Conservation (phyloP, 805 yeast species). For the Cyberlindnera americana region DNA sequence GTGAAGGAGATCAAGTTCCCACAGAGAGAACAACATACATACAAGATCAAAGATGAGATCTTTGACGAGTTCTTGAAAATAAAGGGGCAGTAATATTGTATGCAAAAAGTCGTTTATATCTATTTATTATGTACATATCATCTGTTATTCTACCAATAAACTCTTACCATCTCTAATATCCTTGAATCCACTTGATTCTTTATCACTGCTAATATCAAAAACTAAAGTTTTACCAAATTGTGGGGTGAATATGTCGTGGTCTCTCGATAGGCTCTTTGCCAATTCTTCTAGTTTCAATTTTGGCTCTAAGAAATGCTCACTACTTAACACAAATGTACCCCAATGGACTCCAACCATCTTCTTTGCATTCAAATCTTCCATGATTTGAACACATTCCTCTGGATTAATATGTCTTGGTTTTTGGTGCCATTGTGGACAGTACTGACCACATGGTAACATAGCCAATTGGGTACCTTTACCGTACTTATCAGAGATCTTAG, state of each 20-base stretch:
- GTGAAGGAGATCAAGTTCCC: constrained; percentile 62
- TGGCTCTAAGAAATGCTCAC: constrained; percentile 87
- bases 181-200: constrained; percentile 15
- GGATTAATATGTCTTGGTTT: constrained; percentile 87
- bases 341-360: constrained; percentile 87
- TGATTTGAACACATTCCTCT: constrained; percentile 65
- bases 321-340: constrained; percentile 91
- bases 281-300: constrained; percentile 51
- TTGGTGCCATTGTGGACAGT: constrained; percentile 94
- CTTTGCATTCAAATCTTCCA: constrained; percentile 55
- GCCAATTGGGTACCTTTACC: constrained; percentile 62
- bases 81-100: constrained; percentile 19
- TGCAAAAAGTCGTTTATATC: too few species aligned
- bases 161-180: constrained; percentile 31
- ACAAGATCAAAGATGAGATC: constrained; percentile 64
- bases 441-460: constrained; percentile 90
- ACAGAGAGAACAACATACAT: constrained; percentile 53
- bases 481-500: constrained; percentile 56
- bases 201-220: constrained; percentile 30
- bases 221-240: constrained; percentile 71
- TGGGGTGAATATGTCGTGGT: constrained; percentile 53
- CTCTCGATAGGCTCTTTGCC: constrained; percentile 39
- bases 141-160: constrained; percentile 28
- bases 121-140: too few species aligned
- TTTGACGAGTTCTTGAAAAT: constrained; percentile 38